Base-by-base conservation (phyloP, 495 filamentous ascomycete genomes). In the Penicillium canescens region DNA sequence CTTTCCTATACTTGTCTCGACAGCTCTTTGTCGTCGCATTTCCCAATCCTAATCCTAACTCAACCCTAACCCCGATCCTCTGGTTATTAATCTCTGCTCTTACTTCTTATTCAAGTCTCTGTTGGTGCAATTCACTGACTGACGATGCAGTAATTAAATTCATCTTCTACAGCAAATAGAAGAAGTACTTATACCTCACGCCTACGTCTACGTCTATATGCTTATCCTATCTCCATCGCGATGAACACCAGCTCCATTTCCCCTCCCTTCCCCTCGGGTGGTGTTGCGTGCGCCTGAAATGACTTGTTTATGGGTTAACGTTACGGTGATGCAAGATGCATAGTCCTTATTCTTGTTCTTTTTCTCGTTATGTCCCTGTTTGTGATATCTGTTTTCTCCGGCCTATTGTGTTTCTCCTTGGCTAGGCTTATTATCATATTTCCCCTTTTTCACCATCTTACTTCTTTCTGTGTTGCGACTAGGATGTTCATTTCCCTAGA, bases 131-230 rank as follows among this genome's bases (percentile, higher is more conserved):
- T 55, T 53, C 48, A 59, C 63, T 66, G 50, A 66, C 63, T 66
- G 49, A 63, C 60, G 6, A 46, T 56, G 4, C 54, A 67, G 64
- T 52, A 67, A 67, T 60, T 67, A 53, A 67, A 62, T 41, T 20
- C 46, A 11, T 21, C 40, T 31, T 42, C 33, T 57, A 24, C 41
- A 63, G 57, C 26, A 53, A 55, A 46, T 64, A 62, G 57, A 66
- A 52, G 39, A 46, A 45, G 24, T 48, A 34, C 44, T 34, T 38
- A 26, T 53, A 43, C 46, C 36, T 42, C 26, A 9, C 8, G 50
- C 42, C 40, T 57, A 49, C 39, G 24, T 18, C 24, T 26, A 26
- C 24, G 24, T 26, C 28, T 31, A 31, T 5, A n/a, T 37, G 13
- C 49, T 35, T 50, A 10, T 46, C 31, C 28, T 24, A 14, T 46